Evolutionary conservation across 73 alveolate species (phyloP), one percentile per base, ranked within the genome.

Genomic region (Urostyla sp.): DNA sequence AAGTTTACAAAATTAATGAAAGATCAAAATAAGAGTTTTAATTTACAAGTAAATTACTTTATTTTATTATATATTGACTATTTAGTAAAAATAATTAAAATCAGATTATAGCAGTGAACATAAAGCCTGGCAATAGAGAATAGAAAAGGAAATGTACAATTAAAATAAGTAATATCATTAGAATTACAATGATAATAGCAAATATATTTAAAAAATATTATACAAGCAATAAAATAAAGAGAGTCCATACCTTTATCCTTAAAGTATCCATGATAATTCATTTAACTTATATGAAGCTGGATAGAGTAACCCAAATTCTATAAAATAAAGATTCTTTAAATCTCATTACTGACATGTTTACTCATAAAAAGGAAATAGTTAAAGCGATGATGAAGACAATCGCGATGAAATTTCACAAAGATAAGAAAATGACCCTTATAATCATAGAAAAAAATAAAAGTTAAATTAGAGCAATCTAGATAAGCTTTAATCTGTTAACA

Each of bases 231-330:
- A 21, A 6, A 5, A 31, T 43, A 5, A 63, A 1, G 79, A 34
- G n/a, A 63, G 79, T 26, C 79, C 79, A 1, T 63, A 63, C 44
- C 61, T 63, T 10, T 63, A 63, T 10, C 58, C 26, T 63, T 38
- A 63, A 21, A 63, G 79, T 63, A 60, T 38, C 8, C 79, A 63
- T 63, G 79, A 63, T 23, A 35, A 63, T n/a, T 35, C 79, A 21
- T 63, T 63, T 23, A 63, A 63, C 28, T 63, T 63, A 13, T 63
- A 63, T 38, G 79, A 63, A 21, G 57, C 60, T 37, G 79, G 51
- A 5, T 0, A 16, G 4, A 63, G 79, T 32, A 63, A 63, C 26
- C 79, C 79, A 1, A 63, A 63, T 32, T 5, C n/a, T 1, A 63
- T 63, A 2, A 63, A 63, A 40, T 60, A 63, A 38, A 34, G 79